Conservation (phyloP, 768 basidiomycete species). For the Amanita thiersii region DNA sequence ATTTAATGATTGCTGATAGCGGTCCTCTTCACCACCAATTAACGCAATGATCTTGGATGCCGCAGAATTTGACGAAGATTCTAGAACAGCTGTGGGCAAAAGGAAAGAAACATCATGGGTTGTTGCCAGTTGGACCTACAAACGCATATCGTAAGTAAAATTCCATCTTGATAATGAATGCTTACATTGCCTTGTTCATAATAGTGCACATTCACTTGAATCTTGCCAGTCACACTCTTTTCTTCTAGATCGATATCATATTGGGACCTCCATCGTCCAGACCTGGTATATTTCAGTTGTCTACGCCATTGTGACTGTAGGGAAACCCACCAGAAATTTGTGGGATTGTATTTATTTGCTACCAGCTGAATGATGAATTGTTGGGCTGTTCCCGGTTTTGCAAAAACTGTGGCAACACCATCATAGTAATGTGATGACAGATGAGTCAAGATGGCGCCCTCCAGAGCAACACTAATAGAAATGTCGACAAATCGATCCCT, state of each 20-base stretch:
- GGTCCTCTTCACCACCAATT: constrained; percentile 71
- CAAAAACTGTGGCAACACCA: constrained; percentile 70
- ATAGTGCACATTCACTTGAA: constrained; percentile 87
- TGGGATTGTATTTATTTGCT: constrained; percentile 93
- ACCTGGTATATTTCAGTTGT: constrained; percentile 40
- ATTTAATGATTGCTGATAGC: constrained; percentile 73
- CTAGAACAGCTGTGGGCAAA: constrained; percentile 49
- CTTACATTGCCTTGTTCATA: constrained; percentile 95
- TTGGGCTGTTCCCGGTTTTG: constrained; percentile 33
- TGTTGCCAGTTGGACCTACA: constrained; percentile 84
- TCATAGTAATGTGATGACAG: constrained; percentile 75
- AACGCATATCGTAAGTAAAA: neutral
- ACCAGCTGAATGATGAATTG: constrained; percentile 74
- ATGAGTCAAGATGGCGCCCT: constrained; percentile 60
- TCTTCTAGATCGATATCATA: constrained; percentile 67
- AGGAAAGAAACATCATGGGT: constrained; percentile 58
- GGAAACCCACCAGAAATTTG: constrained; percentile 74
- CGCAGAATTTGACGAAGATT: constrained; percentile 40
- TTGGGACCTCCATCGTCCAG: constrained; percentile 90
- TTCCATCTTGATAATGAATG: neutral
- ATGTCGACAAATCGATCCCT: neutral
- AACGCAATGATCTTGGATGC: constrained; percentile 73
- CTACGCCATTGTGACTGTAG: neutral
- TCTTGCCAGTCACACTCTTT: constrained; percentile 57
- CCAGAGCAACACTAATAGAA: constrained; percentile 53